Conservation (phyloP, 2,329 filamentous ascomycete genomes). For the Tolypocladium tropicale region DNA sequence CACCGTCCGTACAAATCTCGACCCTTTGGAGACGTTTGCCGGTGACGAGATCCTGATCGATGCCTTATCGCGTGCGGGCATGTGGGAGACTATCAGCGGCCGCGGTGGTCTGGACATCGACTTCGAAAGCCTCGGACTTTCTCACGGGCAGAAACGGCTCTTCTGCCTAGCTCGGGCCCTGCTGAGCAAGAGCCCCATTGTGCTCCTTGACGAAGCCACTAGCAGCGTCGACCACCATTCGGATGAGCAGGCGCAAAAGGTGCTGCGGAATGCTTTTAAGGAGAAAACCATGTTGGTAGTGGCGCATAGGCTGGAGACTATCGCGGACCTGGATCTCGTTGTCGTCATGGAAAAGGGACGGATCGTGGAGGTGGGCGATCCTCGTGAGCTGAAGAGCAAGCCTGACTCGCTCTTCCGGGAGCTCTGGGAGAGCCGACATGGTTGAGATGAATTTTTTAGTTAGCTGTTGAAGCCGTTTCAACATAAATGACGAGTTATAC, state of each 20-base stretch:
- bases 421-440: not conserved
- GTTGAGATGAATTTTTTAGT: not conserved
- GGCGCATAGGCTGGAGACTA: not conserved
- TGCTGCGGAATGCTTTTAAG: not conserved
- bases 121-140: not conserved
- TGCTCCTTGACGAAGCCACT: not conserved
- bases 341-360: not conserved
- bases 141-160: not conserved
- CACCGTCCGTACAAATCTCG: not conserved
- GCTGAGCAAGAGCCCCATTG: not conserved
- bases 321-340: not conserved
- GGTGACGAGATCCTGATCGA: not conserved
- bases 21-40: not conserved
- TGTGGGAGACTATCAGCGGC: not conserved
- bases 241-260: not conserved
- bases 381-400: not conserved
- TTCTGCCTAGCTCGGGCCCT: not conserved
- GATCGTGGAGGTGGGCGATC: not conserved
- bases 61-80: not conserved
- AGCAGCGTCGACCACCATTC: not conserved
- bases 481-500: not conserved
- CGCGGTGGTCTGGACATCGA: not conserved
- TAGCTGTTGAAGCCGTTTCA: not conserved
- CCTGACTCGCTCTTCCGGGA: not conserved
- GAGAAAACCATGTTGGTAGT: not conserved